These are phyloP conservation scores for Xylariaceae sp. DNA, from an alignment of 2,329 filamentous ascomycete genomes.

Conservation along the genomic window DNA sequence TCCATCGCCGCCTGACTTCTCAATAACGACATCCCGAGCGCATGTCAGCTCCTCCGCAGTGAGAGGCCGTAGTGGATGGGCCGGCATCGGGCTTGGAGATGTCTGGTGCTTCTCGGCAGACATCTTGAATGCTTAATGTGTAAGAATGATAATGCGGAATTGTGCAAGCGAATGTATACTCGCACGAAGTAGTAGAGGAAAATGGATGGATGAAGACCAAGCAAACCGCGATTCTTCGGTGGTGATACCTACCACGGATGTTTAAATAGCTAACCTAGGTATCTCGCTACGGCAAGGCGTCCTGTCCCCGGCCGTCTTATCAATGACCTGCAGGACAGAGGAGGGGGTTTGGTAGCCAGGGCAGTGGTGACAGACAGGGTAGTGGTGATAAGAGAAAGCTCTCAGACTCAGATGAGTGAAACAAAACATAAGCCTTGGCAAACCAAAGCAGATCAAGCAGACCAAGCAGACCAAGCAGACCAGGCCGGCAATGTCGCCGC, in stretches of 20 bases:
- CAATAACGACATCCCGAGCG: slow-evolving; percentile 25
- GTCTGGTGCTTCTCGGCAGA: slow-evolving; percentile 5
- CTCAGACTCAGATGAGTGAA: neutral
- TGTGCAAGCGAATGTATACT: neutral
- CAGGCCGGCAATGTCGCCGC: neutral
- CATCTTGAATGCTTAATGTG: slow-evolving; percentile 4
- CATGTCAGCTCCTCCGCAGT: slow-evolving; percentile 25
- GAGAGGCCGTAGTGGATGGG: slow-evolving; percentile 30
- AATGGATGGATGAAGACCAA: too few species aligned
- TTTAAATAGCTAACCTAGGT: neutral
- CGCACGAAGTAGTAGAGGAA: too few species aligned
- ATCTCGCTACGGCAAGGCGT: neutral
- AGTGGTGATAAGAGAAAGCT: neutral
- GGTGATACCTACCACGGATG: neutral
- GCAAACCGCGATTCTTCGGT: neutral
- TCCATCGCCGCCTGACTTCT: slow-evolving; percentile 24
- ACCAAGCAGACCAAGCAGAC: neutral
- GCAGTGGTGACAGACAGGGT: neutral
- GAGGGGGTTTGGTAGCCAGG: neutral
- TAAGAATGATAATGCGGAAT: neutral
- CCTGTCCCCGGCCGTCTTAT: neutral
- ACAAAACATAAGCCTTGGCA: too few species aligned
- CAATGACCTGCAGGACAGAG: neutral
- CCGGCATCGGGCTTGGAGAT: slow-evolving; percentile 1
- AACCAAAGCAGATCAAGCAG: neutral